These are phyloP conservation scores for Exophiala viscosa DNA, from an alignment of 2,329 filamentous ascomycete species.

Conservation along the genomic window DNA sequence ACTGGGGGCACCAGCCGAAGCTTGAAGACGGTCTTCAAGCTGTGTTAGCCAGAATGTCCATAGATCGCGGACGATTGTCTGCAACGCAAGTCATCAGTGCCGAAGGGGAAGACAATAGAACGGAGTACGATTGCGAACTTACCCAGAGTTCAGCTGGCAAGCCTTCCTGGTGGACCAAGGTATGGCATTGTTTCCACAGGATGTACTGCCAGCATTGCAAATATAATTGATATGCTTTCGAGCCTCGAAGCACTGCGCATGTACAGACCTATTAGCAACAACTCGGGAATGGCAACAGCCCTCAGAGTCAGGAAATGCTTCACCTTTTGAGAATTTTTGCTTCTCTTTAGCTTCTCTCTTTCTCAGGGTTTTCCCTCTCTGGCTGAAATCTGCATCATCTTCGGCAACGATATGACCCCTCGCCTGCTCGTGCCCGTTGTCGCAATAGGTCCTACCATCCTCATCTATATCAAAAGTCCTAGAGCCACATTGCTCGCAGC, in stretches of 20 bases:
- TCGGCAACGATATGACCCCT: slow-evolving; percentile 15
- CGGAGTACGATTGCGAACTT: slow-evolving; percentile 1
- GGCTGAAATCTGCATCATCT: slow-evolving; percentile 25
- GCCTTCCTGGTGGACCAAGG: slow-evolving; percentile 64
- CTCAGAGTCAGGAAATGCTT: slow-evolving; percentile 14
- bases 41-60: slow-evolving; percentile 72
- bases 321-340: slow-evolving; percentile 51
- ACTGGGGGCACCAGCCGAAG: slow-evolving; percentile 4
- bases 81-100: neutral
- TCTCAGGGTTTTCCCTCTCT: slow-evolving; percentile 53
- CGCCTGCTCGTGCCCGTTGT: slow-evolving; percentile 26
- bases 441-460: slow-evolving; percentile 22
- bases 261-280: slow-evolving; percentile 34
- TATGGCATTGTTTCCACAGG: slow-evolving; percentile 73
- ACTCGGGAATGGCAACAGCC: neutral
- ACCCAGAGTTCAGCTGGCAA: slow-evolving; percentile 72
- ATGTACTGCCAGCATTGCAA: slow-evolving; percentile 81
- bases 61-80: slow-evolving; percentile 70
- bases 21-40: slow-evolving; percentile 37
- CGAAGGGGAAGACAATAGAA: neutral
- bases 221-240: slow-evolving; percentile 70
- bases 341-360: slow-evolving; percentile 54
- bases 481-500: slow-evolving; percentile 23
- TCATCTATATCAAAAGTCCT: slow-evolving; percentile 22
- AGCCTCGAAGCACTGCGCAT: slow-evolving; percentile 53